These are phyloP conservation scores for Epichloe sylvatica DNA, from an alignment of 2,329 filamentous ascomycete species.

Conservation along the genomic window DNA sequence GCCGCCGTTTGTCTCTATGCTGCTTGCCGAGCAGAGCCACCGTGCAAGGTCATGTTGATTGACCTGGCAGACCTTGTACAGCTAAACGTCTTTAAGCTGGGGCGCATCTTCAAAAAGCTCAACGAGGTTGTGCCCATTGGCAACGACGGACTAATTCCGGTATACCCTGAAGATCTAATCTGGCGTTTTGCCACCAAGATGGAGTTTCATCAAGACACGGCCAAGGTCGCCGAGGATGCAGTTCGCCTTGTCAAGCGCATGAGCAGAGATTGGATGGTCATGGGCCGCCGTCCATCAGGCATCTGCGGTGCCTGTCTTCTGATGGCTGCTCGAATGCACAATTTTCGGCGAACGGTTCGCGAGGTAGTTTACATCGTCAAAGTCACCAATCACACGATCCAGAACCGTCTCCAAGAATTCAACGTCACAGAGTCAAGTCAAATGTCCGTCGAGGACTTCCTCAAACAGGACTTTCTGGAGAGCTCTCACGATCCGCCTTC, in stretches of 20 bases:
- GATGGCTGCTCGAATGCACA: constrained; percentile 94
- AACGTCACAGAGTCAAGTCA: constrained; percentile 71
- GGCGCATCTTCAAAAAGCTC: constrained; percentile 76
- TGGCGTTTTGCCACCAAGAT: constrained; percentile 82
- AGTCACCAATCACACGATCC: constrained; percentile 84
- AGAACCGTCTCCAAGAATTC: constrained; percentile 84
- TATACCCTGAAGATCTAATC: constrained; percentile 82
- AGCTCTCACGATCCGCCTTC: constrained; percentile 70
- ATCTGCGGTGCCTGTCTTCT: constrained; percentile 90
- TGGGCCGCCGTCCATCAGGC: constrained; percentile 82
- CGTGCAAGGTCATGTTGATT: constrained; percentile 83
- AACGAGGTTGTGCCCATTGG: constrained; percentile 58
- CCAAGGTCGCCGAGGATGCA: constrained; percentile 77
- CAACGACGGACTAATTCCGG: constrained; percentile 49
- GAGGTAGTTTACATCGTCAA: constrained; percentile 98
- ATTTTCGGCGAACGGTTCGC: constrained; percentile 80
- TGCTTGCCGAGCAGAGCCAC: constrained; percentile 64
- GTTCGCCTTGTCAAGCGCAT: constrained; percentile 80
- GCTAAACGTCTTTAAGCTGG: constrained; percentile 86
- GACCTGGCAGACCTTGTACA: constrained; percentile 75
- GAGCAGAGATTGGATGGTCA: constrained; percentile 95
- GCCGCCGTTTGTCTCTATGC: constrained; percentile 86
- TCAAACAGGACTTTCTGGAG: constrained; percentile 56
- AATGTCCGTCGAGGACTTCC: constrained; percentile 78
- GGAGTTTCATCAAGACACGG: constrained; percentile 72